Percentiles rank a stretch among this genome's conserved stretches.
Evolutionary conservation across 129 eudicot species (phyloP).

Genomic region (Rutidosis leptorrhynchoides): DNA sequence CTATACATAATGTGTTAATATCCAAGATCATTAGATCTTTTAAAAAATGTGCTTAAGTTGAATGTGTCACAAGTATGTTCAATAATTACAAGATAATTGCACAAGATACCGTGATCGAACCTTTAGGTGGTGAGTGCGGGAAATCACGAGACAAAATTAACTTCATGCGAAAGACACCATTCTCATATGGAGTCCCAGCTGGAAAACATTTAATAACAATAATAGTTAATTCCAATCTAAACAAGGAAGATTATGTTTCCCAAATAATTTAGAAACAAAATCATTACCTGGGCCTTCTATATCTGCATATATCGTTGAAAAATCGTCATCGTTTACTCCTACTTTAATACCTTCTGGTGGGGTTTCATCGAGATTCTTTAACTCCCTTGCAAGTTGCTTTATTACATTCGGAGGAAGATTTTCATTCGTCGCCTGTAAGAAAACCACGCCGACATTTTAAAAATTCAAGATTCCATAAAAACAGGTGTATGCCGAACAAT

Average conservation of each 20-base stretch:
- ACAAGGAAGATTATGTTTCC: neutral
- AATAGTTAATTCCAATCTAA: constrained; percentile 13
- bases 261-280: neutral
- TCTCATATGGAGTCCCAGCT: constrained; percentile 95
- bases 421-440: constrained; percentile 80
- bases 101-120: constrained; percentile 28
- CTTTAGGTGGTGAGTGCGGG: constrained; percentile 86
- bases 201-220: constrained; percentile 26
- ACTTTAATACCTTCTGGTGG: constrained; percentile 98
- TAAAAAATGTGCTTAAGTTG: neutral
- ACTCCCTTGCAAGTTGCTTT: constrained; percentile 85
- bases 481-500: neutral
- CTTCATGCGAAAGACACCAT: constrained; percentile 81
- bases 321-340: constrained; percentile 82
- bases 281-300: constrained; percentile 87
- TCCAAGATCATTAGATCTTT: neutral
- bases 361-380: constrained; percentile 91
- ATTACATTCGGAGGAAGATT: constrained; percentile 94
- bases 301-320: constrained; percentile 82
- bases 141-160: constrained; percentile 74
- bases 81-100: neutral
- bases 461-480: neutral
- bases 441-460: neutral
- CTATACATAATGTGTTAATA: neutral
- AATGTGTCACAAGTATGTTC: neutral